Conservation (phyloP, 1,284 basidiomycete species). For the Erythrobasidium hasegawianum region DNA sequence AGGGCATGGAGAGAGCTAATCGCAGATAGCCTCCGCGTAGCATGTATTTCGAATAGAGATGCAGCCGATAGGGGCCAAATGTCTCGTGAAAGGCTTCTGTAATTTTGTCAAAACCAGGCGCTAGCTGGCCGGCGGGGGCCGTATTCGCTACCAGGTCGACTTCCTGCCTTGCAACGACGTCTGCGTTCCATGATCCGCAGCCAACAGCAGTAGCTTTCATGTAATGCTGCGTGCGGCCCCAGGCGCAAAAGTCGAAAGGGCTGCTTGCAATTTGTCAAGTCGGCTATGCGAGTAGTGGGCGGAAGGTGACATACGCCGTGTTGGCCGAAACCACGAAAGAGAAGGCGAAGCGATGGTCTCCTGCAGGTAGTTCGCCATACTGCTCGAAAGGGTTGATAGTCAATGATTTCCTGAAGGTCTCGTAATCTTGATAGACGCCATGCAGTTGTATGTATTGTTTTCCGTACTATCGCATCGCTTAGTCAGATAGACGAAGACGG, state of each 20-base stretch:
- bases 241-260: neutral
- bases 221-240: neutral
- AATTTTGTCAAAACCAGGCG: neutral
- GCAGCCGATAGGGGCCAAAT: neutral
- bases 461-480: conserved; percentile 1
- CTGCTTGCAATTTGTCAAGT: neutral
- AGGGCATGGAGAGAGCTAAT: neutral
- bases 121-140: neutral
- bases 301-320: neutral
- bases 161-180: neutral
- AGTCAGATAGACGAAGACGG: neutral
- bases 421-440: neutral
- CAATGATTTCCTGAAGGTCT: neutral
- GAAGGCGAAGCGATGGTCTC: conserved; percentile 6
- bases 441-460: conserved; percentile 3
- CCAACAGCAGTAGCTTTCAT: neutral
- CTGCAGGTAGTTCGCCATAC: neutral
- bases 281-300: neutral
- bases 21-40: neutral
- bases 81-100: conserved; percentile 3
- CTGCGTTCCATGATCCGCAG: neutral
- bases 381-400: conserved; percentile 2
- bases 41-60: neutral
- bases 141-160: neutral
- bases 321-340: conserved; percentile 1